Evolutionary conservation across 371 early-diverging fungal genomes (phyloP), one percentile per base, ranked within the genome.

Genomic region (Paraphysoderma sedebokerense): DNA sequence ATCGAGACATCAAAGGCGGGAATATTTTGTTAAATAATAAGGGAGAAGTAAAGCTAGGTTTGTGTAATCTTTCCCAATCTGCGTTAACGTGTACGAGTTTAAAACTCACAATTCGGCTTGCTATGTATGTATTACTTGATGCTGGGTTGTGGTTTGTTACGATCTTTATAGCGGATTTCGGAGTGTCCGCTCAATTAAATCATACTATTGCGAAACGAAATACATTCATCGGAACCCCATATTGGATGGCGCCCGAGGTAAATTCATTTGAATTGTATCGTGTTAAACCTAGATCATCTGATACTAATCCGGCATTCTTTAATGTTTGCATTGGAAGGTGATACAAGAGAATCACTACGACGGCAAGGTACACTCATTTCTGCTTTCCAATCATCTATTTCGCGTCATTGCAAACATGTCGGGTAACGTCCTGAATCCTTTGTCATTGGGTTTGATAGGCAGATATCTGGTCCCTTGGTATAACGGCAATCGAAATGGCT

Each of bases 1-100:
- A 87, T 54, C 62, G 88, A 34, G 88, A 87, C 46, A 79, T 87
- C 51, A 87, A 87, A 53, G 82, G 83, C 34, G 82, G 84, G 24
- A 87, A 86, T 54, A 56, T 87, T 23, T 56, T 87, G 35, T 44
- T 87, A 24, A 80, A 79, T 5, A 63, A 62, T 30, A 60, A 70
- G 27, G 80, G 81, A 11, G 63, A 73, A 46, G 50, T 79, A 24
- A 85, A 84, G 53, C 59, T 87, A n/a, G n/a, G n/a, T n/a, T n/a
- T n/a, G n/a, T n/a, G n/a, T n/a, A n/a, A n/a, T n/a, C n/a, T n/a
- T n/a, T n/a, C n/a, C n/a, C n/a, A n/a, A n/a, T n/a, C n/a, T n/a
- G n/a, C n/a, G n/a, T n/a, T n/a, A n/a, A n/a, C n/a, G n/a, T n/a
- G n/a, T n/a, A n/a, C n/a, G n/a, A n/a, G n/a, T n/a, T n/a, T n/a